Evolutionary conservation across 2,329 filamentous ascomycete genomes (phyloP), one percentile per base, ranked within the genome.

Genomic region (Zalaria sp.): DNA sequence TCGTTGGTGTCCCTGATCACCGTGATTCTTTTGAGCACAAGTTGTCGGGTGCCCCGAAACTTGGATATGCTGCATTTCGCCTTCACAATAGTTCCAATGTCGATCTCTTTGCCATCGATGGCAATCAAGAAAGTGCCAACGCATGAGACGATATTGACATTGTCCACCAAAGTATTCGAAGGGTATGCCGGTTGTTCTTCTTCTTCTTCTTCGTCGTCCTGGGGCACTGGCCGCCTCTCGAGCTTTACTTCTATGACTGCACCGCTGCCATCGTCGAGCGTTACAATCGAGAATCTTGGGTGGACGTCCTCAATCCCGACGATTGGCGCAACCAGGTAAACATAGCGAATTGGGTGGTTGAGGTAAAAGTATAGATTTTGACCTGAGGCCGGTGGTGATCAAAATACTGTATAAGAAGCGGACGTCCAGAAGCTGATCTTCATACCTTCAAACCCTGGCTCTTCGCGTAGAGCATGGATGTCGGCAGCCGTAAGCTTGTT

Each of bases 221-320:
- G 35, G 38, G 3, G 34, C 10, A 10, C 34, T 10, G n/a, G 32
- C 37, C 54, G 49, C 26, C 60, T 56, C 34, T 69, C 64, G 18
- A 73, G 66, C 51, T 67, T 69, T 11, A 78, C 58, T 38, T 79
- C 74, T 42, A 80, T 64, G 4, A 64, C 73, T 1, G 61, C 63
- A 31, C 75, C 76, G 53, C 72, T 77, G 50, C 74, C 70, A 49
- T 81, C 77, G 54, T 81, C 77, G 7, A 81, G 49, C 1, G 67
- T 71, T 32, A 80, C 59, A 35, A 76, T 49, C 2, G 59, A 59
- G 47, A 62, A 67, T 42, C 53, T 60, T 7, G 50, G 29, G 25
- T 54, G 56, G 38, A 64, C 62, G 11, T 61, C 56, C 25, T 57
- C 52, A 45, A 71, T 61, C 4, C 64, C 63, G 27, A 67, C 60